phyloP scores from a whole-genome alignment of 441 rosid genomes.

The Syzygium syzygioides region DNA sequence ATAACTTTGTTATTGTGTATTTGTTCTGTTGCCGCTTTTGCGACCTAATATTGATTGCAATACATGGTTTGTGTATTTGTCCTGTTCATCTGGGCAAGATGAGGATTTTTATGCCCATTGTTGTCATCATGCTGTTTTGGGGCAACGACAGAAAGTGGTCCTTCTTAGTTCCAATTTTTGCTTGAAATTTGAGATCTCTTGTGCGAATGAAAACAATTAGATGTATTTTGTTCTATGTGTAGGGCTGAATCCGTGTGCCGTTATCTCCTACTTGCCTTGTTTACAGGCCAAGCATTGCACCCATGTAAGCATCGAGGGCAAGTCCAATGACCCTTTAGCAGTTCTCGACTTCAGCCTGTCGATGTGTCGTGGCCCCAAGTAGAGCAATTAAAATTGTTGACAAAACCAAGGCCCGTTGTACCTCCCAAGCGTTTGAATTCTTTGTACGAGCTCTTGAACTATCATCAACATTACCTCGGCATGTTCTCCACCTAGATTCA shows the following conservation, averaged over 20 bases:
- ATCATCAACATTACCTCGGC: slow-evolving; percentile 18
- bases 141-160: background rate
- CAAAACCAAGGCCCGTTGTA: slow-evolving; percentile 12
- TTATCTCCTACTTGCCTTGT: background rate
- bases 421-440: background rate
- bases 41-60: background rate
- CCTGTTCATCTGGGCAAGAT: background rate
- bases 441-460: background rate
- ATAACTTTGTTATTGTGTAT: background rate
- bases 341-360: background rate
- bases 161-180: background rate
- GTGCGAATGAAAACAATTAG: background rate
- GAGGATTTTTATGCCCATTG: background rate
- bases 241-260: background rate
- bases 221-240: background rate
- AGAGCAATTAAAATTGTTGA: background rate
- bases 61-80: background rate
- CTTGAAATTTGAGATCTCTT: background rate
- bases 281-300: background rate
- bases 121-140: background rate
- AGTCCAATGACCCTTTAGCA: background rate
- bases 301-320: background rate
- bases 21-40: background rate
- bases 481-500: slow-evolving; percentile 32
- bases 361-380: background rate